Evolutionary conservation across 352 stramenopile genomes (phyloP).

Genomic region (Phytophthora pseudosyringae): DNA sequence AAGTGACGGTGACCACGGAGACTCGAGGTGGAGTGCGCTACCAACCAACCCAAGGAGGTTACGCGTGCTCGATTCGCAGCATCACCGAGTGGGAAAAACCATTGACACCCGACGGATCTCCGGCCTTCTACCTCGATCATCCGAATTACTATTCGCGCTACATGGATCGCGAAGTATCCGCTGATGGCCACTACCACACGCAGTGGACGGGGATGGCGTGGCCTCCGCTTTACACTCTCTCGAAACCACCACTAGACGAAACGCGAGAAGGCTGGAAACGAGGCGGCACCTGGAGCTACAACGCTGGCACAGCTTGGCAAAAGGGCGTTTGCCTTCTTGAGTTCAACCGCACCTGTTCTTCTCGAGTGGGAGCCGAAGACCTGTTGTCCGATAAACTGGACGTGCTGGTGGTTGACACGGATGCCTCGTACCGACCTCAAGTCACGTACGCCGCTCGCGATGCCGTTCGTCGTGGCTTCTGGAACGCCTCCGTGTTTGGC

Average conservation of each 20-base stretch:
- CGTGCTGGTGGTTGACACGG: conserved; percentile 90
- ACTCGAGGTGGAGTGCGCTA: conserved; percentile 67
- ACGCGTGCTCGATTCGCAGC: conserved; percentile 94
- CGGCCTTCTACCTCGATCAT: conserved; percentile 90
- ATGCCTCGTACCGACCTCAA: conserved; percentile 90
- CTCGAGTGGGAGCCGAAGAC: conserved; percentile 41
- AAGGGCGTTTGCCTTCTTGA: conserved; percentile 95
- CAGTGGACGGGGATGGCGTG: conserved; percentile 92
- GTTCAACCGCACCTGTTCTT: conserved; percentile 88
- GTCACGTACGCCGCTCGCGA: conserved; percentile 76
- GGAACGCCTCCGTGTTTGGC: conserved; percentile 56
- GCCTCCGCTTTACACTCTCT: conserved; percentile 91
- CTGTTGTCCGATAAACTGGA: conserved; percentile 30
- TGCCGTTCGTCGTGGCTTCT: conserved; percentile 60
- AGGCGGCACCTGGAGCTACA: conserved; percentile 76
- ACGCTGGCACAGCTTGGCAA: conserved; percentile 79
- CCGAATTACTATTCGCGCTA: conserved; percentile 97
- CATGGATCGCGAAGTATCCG: conserved; percentile 91
- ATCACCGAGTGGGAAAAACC: conserved; percentile 96
- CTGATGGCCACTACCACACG: conserved; percentile 87
- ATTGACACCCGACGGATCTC: conserved; percentile 48
- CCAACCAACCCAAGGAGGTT: conserved; percentile 88
- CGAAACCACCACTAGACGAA: conserved; percentile 80
- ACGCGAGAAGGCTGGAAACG: conserved; percentile 93
- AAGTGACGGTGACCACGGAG: conserved; percentile 40